phyloP scores from a whole-genome alignment of 257 asterid species.

The Solanum clarkiae region DNA sequence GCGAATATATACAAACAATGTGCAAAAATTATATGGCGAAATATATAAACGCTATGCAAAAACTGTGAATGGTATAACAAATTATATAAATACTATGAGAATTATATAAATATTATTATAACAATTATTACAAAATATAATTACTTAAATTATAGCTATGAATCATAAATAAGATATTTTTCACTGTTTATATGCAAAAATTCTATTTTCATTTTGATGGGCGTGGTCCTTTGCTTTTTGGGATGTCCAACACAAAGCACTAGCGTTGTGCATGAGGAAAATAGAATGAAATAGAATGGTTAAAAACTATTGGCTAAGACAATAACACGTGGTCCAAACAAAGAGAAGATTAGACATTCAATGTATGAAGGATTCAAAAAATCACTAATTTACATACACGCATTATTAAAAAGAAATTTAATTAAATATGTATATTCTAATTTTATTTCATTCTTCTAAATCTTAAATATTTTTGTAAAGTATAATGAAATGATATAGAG shows the following conservation, averaged over 20 bases:
- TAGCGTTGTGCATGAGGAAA: background rate
- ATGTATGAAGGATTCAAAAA: background rate
- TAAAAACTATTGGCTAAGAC: background rate
- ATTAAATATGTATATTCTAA: background rate
- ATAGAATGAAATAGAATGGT: background rate
- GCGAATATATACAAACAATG: too few species aligned
- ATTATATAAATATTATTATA: too few species aligned
- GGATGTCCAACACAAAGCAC: conserved; percentile 6
- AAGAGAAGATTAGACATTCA: background rate
- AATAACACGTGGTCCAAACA: background rate
- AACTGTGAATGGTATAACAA: too few species aligned
- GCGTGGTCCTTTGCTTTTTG: background rate
- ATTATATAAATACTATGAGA: too few species aligned
- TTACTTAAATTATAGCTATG: too few species aligned
- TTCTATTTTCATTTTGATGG: background rate
- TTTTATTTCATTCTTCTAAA: background rate
- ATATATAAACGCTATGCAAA: too few species aligned
- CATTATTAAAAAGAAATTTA: background rate
- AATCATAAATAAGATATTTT: too few species aligned
- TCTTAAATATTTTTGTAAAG: too few species aligned
- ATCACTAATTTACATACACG: background rate
- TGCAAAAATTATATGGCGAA: too few species aligned
- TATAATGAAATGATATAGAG: too few species aligned
- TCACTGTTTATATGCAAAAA: too few species aligned
- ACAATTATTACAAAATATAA: too few species aligned